Evolutionary conservation across 208 protist genomes (phyloP), one percentile per base, ranked within the genome.

Genomic region (Acanthamoeba royreba): DNA sequence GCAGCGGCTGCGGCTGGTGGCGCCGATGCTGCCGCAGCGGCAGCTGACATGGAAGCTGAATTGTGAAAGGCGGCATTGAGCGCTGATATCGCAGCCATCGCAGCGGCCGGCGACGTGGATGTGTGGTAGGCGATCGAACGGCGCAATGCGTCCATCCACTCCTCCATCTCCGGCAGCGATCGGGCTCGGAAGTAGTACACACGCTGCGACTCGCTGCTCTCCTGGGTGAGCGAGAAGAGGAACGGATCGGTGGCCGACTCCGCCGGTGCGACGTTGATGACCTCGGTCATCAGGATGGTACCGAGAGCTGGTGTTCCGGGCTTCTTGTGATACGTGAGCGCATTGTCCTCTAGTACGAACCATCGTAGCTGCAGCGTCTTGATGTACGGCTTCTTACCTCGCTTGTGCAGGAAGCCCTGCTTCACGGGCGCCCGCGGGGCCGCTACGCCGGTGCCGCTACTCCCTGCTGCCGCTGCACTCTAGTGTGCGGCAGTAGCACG

Each of bases 281-380:
- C 72, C 42, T 83, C 72, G 42, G 72, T 45, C 72, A 83, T 83
- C 43, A 45, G 72, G 42, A 83, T 83, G 42, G 72, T 53, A 45
- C 72, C 72, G 25, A 83, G 72, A 28, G 72, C 72, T 38, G 72
- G 72, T 45, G 28, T 52, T 4, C 72, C 72, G 0, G 72, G 72
- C 43, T 83, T 83, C 72, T 83, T 83, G 72, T 83, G 72, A 28
- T 83, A 83, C 3, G 72, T 83, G 25, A 83, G 72, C 4, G 72
- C 52, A 45, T 83, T 83, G 72, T 83, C 72, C 72, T 83, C 72
- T 2, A 83, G 72, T n/a, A 83, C 72, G 43, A 83, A 83, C 72
- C 72, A 83, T 4, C 72, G 72, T 8, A 38, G 72, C 72, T 83
- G 46, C 22, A 83, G 72, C 0, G 72, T 83, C 42, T 83, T 83